Conservation (phyloP, 768 basidiomycete genomes). For the Hydnum rufescens region DNA sequence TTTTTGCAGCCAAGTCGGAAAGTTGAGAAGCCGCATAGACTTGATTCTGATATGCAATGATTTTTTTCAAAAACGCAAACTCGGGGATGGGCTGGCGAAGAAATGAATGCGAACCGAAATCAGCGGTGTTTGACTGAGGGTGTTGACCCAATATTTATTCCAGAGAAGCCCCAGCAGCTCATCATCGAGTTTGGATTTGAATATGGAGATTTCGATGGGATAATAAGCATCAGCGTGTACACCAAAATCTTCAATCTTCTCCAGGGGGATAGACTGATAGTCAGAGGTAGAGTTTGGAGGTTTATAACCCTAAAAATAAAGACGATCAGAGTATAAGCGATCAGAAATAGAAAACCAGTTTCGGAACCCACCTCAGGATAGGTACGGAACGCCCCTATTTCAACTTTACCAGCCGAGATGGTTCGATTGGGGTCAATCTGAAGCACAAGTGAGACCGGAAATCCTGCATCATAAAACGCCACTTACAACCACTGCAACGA, state of each 20-base stretch:
- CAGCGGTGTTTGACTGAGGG: slow-evolving; percentile 78
- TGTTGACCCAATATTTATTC: slow-evolving; percentile 99
- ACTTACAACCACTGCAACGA: slow-evolving; percentile 86
- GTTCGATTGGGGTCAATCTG: slow-evolving; percentile 97
- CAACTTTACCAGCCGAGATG: slow-evolving; percentile 94
- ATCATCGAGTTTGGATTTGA: slow-evolving; percentile 78
- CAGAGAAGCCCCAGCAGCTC: slow-evolving; percentile 77
- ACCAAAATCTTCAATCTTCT: slow-evolving; percentile 98
- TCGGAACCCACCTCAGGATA: slow-evolving; percentile 46
- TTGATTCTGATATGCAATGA: slow-evolving; percentile 56
- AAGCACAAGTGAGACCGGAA: neutral
- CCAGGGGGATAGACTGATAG: slow-evolving; percentile 90
- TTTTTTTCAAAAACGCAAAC: neutral
- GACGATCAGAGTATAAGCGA: neutral
- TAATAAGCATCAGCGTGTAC: slow-evolving; percentile 97
- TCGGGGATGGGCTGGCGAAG: neutral
- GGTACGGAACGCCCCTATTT: slow-evolving; percentile 96
- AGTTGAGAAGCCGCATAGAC: slow-evolving; percentile 87
- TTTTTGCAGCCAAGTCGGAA: slow-evolving; percentile 74
- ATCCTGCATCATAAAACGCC: neutral
- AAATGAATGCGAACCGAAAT: slow-evolving; percentile 45
- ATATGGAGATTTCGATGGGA: slow-evolving; percentile 81
- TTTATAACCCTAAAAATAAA: slow-evolving; percentile 45
- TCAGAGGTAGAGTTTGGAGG: slow-evolving; percentile 58
- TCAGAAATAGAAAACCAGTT: neutral